These are phyloP conservation scores for Fraxinus albicans DNA, from an alignment of 305 asterid species.

Conservation along the genomic window DNA sequence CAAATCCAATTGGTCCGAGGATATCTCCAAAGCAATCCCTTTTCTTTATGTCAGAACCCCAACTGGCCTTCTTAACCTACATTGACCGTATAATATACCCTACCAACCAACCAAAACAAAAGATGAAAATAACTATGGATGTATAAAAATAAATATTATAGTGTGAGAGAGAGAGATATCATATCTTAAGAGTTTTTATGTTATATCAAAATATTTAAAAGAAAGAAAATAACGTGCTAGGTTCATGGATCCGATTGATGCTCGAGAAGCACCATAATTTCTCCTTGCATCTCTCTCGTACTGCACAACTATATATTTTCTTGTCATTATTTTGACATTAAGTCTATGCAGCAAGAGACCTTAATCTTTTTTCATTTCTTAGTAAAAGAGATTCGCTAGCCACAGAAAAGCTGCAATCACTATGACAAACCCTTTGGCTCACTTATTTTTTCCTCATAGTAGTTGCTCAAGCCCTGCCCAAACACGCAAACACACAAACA, in stretches of 20 bases:
- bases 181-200: neutral
- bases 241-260: neutral
- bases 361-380: neutral
- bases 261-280: neutral
- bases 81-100: slow-evolving; percentile 37
- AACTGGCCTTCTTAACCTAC: slow-evolving; percentile 41
- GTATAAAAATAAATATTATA: neutral
- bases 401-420: slow-evolving; percentile 2
- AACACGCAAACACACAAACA: neutral
- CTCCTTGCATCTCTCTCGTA: neutral
- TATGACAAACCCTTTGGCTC: neutral
- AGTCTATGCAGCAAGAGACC: neutral
- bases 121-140: neutral
- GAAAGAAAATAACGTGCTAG: neutral
- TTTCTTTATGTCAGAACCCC: slow-evolving; percentile 35
- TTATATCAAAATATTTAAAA: neutral
- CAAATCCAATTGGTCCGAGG: slow-evolving; percentile 38
- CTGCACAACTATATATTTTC: neutral
- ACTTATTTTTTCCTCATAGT: neutral
- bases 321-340: neutral
- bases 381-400: neutral
- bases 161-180: neutral
- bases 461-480: neutral
- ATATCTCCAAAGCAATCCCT: slow-evolving; percentile 32
- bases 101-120: slow-evolving; percentile 33